Conservation (phyloP, 2,329 filamentous ascomycete species). For the Gremmenia infestans region DNA sequence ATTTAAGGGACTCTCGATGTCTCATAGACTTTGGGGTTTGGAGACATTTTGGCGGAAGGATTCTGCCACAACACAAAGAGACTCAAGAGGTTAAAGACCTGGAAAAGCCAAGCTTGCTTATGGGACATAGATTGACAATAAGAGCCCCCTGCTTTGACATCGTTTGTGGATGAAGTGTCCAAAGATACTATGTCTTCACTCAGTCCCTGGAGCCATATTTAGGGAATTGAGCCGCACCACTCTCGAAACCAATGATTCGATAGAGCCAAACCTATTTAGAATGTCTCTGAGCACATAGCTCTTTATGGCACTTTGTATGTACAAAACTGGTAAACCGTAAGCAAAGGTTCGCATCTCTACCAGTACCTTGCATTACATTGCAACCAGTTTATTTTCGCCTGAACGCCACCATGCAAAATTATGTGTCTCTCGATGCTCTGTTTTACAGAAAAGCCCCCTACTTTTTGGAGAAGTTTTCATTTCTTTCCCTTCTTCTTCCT, state of each 20-base stretch:
- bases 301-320: background rate
- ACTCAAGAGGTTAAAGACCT: no score
- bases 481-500: constrained; percentile 66
- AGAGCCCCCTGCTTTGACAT: no score
- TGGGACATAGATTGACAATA: no score
- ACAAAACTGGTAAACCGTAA: background rate
- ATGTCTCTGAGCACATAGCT: no score
- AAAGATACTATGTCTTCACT: no score
- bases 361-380: constrained; percentile 6
- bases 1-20: background rate
- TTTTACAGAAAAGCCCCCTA: constrained; percentile 3
- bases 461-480: constrained; percentile 31
- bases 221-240: no score
- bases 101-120: no score
- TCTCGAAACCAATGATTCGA: no score
- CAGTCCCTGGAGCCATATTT: no score
- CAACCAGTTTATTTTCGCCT: constrained; percentile 2
- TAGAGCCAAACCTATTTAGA: no score
- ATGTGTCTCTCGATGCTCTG: background rate
- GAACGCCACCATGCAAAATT: constrained; percentile 6
- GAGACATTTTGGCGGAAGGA: background rate
- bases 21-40: background rate
- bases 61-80: background rate
- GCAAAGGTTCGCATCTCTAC: background rate
- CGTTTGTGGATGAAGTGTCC: no score